Base-by-base conservation (phyloP, 805 yeast species). In the Candida tallmaniae region DNA sequence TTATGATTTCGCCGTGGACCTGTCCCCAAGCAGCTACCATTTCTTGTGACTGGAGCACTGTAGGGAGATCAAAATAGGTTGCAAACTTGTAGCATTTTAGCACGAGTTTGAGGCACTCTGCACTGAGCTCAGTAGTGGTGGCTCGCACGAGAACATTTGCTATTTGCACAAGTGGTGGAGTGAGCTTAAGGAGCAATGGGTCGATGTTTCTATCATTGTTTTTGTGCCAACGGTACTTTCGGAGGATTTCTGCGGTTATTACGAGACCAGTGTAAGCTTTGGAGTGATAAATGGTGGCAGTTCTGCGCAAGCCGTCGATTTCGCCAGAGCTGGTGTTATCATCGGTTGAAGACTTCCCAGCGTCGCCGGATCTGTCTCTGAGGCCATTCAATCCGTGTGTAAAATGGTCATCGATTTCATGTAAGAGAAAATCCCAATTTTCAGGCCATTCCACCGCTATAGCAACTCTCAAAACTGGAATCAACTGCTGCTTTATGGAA, bases 1-100 rank as follows among this genome's bases (percentile, higher is more conserved):
- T 73, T 32, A 86, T 76, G 4, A 84, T 73, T 7, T 70, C 66
- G 27, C 85, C 80, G 46, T 87, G 90, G 42, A 93, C 73, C 34
- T 77, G 74, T 2, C 85, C 81, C 94, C 97, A 89, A 13, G 74
- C 46, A 65, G 25, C 70, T 55, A 50, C 79, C 54, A 36, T 62
- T 42, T 39, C 79, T 74, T 37, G 65, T 48, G 29, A 65, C 60
- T 65, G 86, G 80, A 52, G 51, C 14, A 75, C 71, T 2, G 59
- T 66, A 2, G 97, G 94, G 34, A 89, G 58, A 48, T 84, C 89
- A 41, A 71, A 73, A 52, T 72, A 78, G 3, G 90, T 79, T 27
- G 79, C 79, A 53, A 80, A 83, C 54, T 89, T 89, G 67, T 78
- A 85, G 38, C 75, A 68, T 52, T 90, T 90, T 36, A 89, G 59